Conservation (phyloP, 2,329 filamentous ascomycete species). For the Talaromyces sp. region DNA sequence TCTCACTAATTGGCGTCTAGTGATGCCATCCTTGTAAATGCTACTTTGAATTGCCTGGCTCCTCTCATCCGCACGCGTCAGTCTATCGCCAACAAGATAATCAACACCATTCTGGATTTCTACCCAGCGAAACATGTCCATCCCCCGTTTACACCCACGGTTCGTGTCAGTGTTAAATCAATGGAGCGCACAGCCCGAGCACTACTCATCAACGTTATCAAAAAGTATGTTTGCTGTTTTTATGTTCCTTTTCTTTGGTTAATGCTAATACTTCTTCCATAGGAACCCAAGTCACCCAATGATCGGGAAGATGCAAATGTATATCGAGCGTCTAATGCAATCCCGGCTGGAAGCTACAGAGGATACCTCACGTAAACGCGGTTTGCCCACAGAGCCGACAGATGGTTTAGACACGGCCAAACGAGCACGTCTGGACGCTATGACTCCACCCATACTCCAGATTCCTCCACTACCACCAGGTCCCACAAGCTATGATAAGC, state of each 20-base stretch:
- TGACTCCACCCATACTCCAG: conserved; percentile 52
- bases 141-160: conserved; percentile 74
- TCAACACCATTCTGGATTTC: conserved; percentile 84
- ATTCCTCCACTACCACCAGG: conserved; percentile 75
- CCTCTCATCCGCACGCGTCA: conserved; percentile 81
- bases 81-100: conserved; percentile 78
- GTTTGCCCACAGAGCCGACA: conserved; percentile 68
- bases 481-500: conserved; percentile 74
- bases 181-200: conserved; percentile 93
- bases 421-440: conserved; percentile 69
- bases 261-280: conserved; percentile 24
- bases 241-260: neutral
- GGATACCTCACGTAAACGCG: conserved; percentile 74
- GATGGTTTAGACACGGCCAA: conserved; percentile 78
- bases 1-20: conserved; percentile 48
- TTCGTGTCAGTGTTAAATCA: conserved; percentile 81
- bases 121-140: conserved; percentile 83
- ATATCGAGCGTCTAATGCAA: conserved; percentile 80
- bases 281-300: conserved; percentile 81
- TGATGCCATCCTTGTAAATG: conserved; percentile 85
- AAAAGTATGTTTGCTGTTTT: conserved; percentile 60
- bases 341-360: conserved; percentile 78
- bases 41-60: conserved; percentile 85
- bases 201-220: conserved; percentile 79
- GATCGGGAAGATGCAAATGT: conserved; percentile 77